Conservation (phyloP, 441 rosid genomes). For the Corymbia citriodora region DNA sequence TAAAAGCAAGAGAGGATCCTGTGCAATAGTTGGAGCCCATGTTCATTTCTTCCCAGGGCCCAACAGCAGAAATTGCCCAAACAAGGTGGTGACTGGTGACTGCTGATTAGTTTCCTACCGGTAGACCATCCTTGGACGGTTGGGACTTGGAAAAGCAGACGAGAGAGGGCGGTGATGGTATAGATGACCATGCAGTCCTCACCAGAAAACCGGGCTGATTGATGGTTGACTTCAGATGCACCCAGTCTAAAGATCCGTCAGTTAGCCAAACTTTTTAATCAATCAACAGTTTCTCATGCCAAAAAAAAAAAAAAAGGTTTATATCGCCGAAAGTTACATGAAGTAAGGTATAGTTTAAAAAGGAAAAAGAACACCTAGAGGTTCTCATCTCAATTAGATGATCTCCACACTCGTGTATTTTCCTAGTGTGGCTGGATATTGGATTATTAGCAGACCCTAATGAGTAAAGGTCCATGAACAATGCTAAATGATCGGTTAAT, state of each 20-base stretch:
- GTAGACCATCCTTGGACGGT: neutral
- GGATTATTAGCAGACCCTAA: neutral
- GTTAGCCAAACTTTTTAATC: neutral
- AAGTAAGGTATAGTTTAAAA: neutral
- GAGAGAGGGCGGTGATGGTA: neutral
- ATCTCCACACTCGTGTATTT: neutral
- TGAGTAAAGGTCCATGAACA: neutral
- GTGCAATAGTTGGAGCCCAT: neutral
- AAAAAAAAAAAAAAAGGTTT: neutral
- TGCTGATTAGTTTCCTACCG: neutral
- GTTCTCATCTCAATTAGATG: neutral
- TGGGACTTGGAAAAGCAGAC: neutral
- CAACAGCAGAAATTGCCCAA: neutral
- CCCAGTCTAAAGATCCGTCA: neutral
- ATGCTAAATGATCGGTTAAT: neutral
- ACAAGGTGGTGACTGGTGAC: neutral
- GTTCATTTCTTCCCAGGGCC: neutral
- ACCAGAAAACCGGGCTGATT: neutral
- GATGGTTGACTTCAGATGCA: neutral
- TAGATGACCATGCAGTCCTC: neutral
- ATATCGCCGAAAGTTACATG: neutral
- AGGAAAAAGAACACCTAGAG: accelerated
- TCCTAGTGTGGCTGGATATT: neutral
- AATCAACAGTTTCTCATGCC: neutral
- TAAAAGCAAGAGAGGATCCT: neutral